Base-by-base conservation (phyloP, 108 stramenopile species). In the Cylindrotheca fusiformis region DNA sequence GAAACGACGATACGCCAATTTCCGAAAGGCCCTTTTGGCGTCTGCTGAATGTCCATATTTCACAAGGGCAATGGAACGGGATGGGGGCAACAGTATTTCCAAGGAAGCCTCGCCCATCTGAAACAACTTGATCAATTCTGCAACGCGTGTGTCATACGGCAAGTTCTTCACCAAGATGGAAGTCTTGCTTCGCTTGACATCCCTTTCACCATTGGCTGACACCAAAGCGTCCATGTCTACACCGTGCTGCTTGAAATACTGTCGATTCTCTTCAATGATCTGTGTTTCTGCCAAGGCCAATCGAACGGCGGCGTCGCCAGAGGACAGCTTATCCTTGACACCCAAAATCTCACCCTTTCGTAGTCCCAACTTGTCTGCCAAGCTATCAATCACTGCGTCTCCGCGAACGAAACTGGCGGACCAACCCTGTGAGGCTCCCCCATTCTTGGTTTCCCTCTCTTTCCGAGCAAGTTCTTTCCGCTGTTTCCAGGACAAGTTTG, bases 141-240 rank as follows among this genome's bases (percentile, higher is more conserved):
- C 93, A 47, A 74, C 58, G 8, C 79, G 62, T 1, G 95, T 95
- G 54, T 86, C 94, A 65, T 79, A 79, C 3, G 98, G 99, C 27
- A 99, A 67, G 65, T 99, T 98, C 63, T 98, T 99, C 3, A 98
- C 97, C 41, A 98, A 56, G n/a, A 98, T 86, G 31, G 79, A 74
- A 5, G 86, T 90, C 32, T 73, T 73, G 76, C 95, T 95, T 20
- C 97, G 85, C 54, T 82, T 79, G 4, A 33, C 29, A 24, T 63
- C 67, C 32, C 70, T 67, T 1, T 56, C 36, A 0, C 27, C 27
- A 29, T 47, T 76, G 74, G 68, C 59, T 22, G 79, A 74, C 48
- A 95, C 96, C 59, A 96, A 55, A 5, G 83, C 85, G 23, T 84
- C 82, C 69, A 98, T 77, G 65, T 96, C 94, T 41, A 97, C 84